phyloP scores from a whole-genome alignment of 345 rosid species.

The Carallia pectinifolia region DNA sequence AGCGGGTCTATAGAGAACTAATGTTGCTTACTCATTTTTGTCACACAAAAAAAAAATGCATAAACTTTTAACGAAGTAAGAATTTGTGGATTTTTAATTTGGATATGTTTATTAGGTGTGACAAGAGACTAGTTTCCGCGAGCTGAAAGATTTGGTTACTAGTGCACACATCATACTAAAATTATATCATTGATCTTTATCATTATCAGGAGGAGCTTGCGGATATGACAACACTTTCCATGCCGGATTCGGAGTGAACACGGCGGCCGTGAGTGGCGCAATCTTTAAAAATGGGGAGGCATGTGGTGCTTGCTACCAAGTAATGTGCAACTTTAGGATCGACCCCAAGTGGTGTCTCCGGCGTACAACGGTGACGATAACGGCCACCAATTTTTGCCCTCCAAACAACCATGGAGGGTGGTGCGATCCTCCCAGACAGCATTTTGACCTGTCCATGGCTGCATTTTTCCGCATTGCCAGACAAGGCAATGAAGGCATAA shows the following conservation, averaged over 20 bases:
- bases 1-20: no score
- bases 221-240: constrained; percentile 72
- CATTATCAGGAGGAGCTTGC: constrained; percentile 72
- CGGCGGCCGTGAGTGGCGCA: constrained; percentile 68
- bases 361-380: constrained; percentile 48
- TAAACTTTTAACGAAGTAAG: no score
- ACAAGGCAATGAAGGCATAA: constrained; percentile 73
- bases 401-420: constrained; percentile 73
- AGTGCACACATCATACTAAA: no score
- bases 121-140: no score
- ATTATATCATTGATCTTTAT: no score
- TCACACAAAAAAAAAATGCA: no score
- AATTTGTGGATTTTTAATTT: no score
- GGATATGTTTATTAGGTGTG: no score
- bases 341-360: constrained; percentile 85
- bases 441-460: constrained; percentile 76
- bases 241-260: constrained; percentile 77
- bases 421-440: constrained; percentile 78
- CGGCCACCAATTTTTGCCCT: constrained; percentile 86
- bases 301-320: constrained; percentile 75
- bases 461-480: constrained; percentile 71
- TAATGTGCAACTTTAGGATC: constrained; percentile 49
- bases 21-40: no score
- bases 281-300: constrained; percentile 62
- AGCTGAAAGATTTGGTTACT: no score